Conservation (phyloP, 1,284 basidiomycete genomes). For the Ustilago hordei region DNA sequence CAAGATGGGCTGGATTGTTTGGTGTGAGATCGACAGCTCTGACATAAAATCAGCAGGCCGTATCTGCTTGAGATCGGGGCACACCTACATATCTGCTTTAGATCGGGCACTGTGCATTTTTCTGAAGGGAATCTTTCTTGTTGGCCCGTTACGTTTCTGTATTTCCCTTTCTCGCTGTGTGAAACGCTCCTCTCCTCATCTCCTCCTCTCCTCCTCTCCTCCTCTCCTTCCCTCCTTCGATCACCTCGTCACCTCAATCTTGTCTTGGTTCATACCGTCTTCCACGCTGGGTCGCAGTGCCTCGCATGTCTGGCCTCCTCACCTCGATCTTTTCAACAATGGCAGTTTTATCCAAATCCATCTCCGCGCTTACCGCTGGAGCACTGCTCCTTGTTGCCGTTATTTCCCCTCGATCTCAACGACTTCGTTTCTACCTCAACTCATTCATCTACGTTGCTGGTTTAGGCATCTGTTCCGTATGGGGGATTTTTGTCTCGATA, state of each 20-base stretch:
- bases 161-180: neutral
- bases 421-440: slow-evolving; percentile 63
- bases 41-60: neutral
- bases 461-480: slow-evolving; percentile 79
- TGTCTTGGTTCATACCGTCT: too few species aligned
- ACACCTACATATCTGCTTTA: neutral
- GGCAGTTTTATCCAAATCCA: slow-evolving; percentile 53
- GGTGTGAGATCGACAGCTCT: neutral
- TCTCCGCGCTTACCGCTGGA: slow-evolving; percentile 49
- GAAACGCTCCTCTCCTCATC: neutral
- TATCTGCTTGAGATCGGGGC: neutral
- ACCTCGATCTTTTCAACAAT: slow-evolving; percentile 28
- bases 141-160: neutral
- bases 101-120: neutral
- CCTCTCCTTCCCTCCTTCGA: too few species aligned
- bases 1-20: neutral
- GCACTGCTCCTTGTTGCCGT: slow-evolving; percentile 59
- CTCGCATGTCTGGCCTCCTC: neutral
- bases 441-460: slow-evolving; percentile 78
- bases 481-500: slow-evolving; percentile 80
- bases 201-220: too few species aligned
- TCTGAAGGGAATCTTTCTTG: neutral
- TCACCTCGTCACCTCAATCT: too few species aligned
- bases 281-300: too few species aligned
- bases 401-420: slow-evolving; percentile 57